Percentiles rank a stretch among this genome's conserved stretches.
phyloP scores from a whole-genome alignment of 179 eudicot genomes.

The Corrigiola litoralis region DNA sequence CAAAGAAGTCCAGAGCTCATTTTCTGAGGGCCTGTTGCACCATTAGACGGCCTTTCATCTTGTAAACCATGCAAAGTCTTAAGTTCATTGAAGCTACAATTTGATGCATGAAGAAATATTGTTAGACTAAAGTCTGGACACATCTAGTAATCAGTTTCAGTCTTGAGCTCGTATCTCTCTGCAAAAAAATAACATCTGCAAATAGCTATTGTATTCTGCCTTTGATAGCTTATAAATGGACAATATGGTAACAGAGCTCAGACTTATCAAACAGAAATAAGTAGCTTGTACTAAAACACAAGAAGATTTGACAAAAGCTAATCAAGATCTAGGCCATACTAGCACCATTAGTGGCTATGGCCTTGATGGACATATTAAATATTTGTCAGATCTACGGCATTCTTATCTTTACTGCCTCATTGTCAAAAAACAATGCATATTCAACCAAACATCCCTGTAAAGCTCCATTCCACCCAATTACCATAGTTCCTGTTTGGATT shows the following conservation, averaged over 20 bases:
- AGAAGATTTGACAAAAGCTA: too few relatives aligned
- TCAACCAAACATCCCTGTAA: too few relatives aligned
- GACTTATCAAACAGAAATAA: neutral
- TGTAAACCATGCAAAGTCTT: conserved; percentile 67
- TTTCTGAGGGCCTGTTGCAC: conserved; percentile 75
- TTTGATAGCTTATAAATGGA: neutral
- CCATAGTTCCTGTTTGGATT: too few relatives aligned
- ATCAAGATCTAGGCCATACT: too few relatives aligned
- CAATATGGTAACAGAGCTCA: neutral
- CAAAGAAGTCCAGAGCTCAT: conserved; percentile 86
- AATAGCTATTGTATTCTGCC: neutral
- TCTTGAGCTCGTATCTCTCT: neutral
- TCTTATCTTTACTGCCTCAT: too few relatives aligned
- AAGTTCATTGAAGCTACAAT: conserved; percentile 68
- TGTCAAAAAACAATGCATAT: too few relatives aligned
- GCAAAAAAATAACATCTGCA: neutral
- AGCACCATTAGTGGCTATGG: too few relatives aligned
- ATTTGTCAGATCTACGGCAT: too few relatives aligned
- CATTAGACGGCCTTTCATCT: conserved; percentile 56
- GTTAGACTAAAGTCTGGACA: neutral
- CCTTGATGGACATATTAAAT: too few relatives aligned
- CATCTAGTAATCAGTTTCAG: neutral
- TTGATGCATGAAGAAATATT: neutral
- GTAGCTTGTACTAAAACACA: too few relatives aligned
- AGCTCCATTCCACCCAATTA: too few relatives aligned